A percentile compares a stretch with the other conserved stretches of the same genome.
Conservation (phyloP, 352 stramenopile species). For the Phytophthora melonis region DNA sequence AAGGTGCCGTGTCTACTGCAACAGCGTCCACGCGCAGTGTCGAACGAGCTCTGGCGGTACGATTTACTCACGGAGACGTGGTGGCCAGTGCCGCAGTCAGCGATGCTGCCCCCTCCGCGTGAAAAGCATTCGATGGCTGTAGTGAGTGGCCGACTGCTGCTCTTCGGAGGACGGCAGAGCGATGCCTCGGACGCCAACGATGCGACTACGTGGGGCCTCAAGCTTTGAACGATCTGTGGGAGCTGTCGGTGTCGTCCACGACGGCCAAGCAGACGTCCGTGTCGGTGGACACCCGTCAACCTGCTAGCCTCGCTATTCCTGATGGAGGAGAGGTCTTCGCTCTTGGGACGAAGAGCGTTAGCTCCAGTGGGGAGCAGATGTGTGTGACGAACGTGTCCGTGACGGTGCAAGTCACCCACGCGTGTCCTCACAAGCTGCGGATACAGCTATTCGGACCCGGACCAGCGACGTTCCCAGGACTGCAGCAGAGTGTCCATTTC, state of each 20-base stretch:
- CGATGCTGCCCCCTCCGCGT: slow-evolving; percentile 36
- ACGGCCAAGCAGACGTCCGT: slow-evolving; percentile 40
- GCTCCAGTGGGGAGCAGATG: slow-evolving; percentile 39
- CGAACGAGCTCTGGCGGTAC: slow-evolving; percentile 81
- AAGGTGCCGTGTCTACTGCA: slow-evolving; percentile 53
- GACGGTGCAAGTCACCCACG: slow-evolving; percentile 62
- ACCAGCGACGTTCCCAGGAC: slow-evolving; percentile 58
- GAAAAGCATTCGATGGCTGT: slow-evolving; percentile 73
- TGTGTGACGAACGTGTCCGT: slow-evolving; percentile 61
- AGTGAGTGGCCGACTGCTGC: slow-evolving; percentile 53
- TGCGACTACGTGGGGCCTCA: slow-evolving; percentile 37
- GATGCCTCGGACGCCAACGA: slow-evolving; percentile 24
- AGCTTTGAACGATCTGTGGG: slow-evolving; percentile 71
- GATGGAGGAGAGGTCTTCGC: slow-evolving; percentile 65
- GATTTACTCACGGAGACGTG: slow-evolving; percentile 60
- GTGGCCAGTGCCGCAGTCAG: slow-evolving; percentile 46
- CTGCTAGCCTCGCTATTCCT: slow-evolving; percentile 42
- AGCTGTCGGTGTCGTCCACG: slow-evolving; percentile 61
- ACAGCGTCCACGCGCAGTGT: slow-evolving; percentile 36
- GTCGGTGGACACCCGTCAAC: slow-evolving; percentile 51
- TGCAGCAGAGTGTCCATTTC: slow-evolving; percentile 54
- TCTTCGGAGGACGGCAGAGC: slow-evolving; percentile 65
- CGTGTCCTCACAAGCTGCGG: slow-evolving; percentile 58
- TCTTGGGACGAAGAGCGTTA: slow-evolving; percentile 47
- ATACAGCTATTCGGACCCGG: slow-evolving; percentile 72